Evolutionary conservation across 352 stramenopile species (phyloP), one percentile per base, ranked within the genome.

Genomic region (Hyaloperonospora brassicae): DNA sequence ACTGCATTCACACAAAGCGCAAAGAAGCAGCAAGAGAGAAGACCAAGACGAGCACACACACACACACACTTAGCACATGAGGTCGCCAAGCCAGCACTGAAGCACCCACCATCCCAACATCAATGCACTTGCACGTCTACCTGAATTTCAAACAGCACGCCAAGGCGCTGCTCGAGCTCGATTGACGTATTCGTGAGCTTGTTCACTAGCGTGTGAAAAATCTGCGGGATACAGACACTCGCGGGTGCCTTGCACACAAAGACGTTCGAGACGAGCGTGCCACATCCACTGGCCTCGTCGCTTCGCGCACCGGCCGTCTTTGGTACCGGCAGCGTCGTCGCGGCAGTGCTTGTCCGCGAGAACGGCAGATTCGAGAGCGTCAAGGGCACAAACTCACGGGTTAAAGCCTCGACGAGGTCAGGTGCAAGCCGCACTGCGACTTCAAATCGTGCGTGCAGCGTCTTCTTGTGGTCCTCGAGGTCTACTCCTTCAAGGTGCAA

Each of bases 171-270:
- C 41, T 77, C 61, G 12, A 79, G 46, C 43, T 78, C 61, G 9
- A 64, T 56, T 1, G 53, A 62, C 38, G 73, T 56, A 17, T 65
- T 61, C 36, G 62, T 58, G 27, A 66, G 60, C 40, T 76, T 75
- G 14, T 74, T 70, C 14, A 63, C 21, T 2, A 70, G 24, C 0
- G 64, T 67, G 17, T 64, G 31, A 27, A 72, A 82, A 14, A 86
- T 72, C 2, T 52, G 53, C 5, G 47, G 39, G 14, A 84, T 68
- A 42, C 42, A 55, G 1, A 55, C 61, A 50, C 51, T 62, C n/a
- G 57, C 58, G 10, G 72, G 64, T 21, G 83, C 55, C 48, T 82
- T 83, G 59, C 72, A 81, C 36, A 79, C 50, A 43, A 86, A 84
- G 5, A 78, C 48, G 43, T 78, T 86, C 8, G 72, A 73, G 21